Evolutionary conservation across 1,139 yeast species (phyloP).

Genomic region (Yamadazyma diospyri): DNA sequence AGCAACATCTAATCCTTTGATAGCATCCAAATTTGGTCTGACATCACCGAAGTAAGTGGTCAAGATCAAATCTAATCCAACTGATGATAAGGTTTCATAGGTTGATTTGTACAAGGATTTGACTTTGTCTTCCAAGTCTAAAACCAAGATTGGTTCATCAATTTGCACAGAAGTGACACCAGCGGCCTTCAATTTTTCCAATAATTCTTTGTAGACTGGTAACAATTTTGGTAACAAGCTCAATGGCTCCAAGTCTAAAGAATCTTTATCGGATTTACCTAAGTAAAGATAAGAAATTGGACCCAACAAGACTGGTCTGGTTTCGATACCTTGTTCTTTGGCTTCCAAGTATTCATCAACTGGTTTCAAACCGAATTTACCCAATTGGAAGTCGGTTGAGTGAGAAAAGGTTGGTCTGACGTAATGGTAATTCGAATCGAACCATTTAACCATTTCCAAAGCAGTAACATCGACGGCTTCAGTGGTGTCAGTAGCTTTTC

Average conservation of each 20-base stretch:
- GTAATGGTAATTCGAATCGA: conserved; percentile 98
- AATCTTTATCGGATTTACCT: conserved; percentile 98
- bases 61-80: conserved; percentile 66
- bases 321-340: conserved; percentile 89
- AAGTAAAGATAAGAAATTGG: conserved; percentile 92
- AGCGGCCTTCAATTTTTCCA: conserved; percentile 83
- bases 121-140: conserved; percentile 84
- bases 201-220: conserved; percentile 88
- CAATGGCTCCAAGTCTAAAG: conserved; percentile 91
- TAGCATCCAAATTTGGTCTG: conserved; percentile 89
- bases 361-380: conserved; percentile 81
- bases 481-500: conserved; percentile 83
- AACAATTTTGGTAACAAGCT: conserved; percentile 80
- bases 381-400: conserved; percentile 93
- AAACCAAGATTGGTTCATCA: conserved; percentile 95
- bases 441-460: conserved; percentile 99
- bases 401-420: conserved; percentile 98
- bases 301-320: conserved; percentile 96
- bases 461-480: conserved; percentile 98
- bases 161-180: conserved; percentile 96
- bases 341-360: conserved; percentile 98
- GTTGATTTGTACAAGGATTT: conserved; percentile 86
- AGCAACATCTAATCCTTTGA: conserved; percentile 86
- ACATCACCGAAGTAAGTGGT: conserved; percentile 98
- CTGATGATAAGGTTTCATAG: conserved; percentile 66